These are phyloP conservation scores for Solanum habrochaites DNA, from an alignment of 257 asterid genomes.

Conservation along the genomic window DNA sequence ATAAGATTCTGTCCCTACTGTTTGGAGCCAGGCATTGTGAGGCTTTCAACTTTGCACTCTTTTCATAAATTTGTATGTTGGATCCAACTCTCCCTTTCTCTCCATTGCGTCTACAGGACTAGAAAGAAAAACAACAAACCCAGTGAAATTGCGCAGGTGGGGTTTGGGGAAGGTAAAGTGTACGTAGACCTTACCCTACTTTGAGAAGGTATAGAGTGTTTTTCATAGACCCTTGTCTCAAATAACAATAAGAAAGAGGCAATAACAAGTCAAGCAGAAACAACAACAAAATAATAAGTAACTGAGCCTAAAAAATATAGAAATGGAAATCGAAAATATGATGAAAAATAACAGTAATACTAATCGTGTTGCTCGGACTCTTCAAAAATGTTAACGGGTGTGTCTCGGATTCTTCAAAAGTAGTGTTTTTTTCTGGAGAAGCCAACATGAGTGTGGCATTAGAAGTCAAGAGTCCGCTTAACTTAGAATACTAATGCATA, in stretches of 20 bases:
- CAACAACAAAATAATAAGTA: background rate
- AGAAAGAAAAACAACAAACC: background rate
- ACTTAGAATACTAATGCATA: background rate
- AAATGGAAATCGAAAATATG: background rate
- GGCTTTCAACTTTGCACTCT: background rate
- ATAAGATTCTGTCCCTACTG: background rate
- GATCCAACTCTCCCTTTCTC: background rate
- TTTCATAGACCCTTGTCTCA: background rate
- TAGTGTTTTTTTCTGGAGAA: background rate
- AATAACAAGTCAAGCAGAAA: background rate
- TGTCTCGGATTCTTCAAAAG: too few relatives aligned
- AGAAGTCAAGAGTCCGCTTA: background rate
- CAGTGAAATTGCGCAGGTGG: background rate
- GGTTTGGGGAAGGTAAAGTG: background rate
- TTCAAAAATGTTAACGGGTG: background rate
- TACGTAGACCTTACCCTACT: background rate
- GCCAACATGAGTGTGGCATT: background rate
- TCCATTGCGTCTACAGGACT: too few relatives aligned
- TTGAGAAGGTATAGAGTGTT: background rate
- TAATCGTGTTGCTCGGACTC: background rate
- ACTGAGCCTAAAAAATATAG: background rate
- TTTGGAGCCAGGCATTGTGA: background rate
- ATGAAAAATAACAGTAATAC: background rate
- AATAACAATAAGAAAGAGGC: background rate
- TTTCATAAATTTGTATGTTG: background rate